phyloP scores from a whole-genome alignment of 2,329 filamentous ascomycete species.

The Zymoseptoria pseudotritici region DNA sequence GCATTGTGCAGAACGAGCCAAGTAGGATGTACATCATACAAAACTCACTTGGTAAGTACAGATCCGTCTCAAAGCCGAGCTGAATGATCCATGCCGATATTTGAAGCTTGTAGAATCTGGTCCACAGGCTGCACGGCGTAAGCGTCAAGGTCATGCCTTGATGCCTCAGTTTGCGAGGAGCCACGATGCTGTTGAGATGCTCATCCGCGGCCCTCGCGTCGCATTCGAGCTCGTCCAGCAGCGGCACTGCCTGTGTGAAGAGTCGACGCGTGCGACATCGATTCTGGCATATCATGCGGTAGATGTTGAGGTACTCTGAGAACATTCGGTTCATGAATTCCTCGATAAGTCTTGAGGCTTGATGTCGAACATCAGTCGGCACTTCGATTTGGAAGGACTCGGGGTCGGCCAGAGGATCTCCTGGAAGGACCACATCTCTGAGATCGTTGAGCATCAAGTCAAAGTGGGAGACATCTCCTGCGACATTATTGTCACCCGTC shows the following conservation, averaged over 20 bases:
- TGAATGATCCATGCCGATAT: conserved; percentile 83
- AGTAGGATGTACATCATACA: conserved; percentile 73
- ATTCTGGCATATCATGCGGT: conserved; percentile 82
- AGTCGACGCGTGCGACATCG: conserved; percentile 80
- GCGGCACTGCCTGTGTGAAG: conserved; percentile 73
- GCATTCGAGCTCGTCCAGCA: conserved; percentile 76
- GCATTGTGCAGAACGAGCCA: not conserved
- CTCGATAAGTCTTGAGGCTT: conserved; percentile 68
- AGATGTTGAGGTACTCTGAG: conserved; percentile 69
- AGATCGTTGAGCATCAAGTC: conserved; percentile 75
- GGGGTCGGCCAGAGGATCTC: conserved; percentile 62
- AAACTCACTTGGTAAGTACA: conserved; percentile 81
- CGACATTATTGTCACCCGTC: conserved; percentile 65
- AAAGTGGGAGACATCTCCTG: conserved; percentile 58
- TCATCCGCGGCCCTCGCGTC: conserved; percentile 47
- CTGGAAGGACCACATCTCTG: conserved; percentile 66
- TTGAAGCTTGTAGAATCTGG: conserved; percentile 80
- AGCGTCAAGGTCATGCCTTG: conserved; percentile 33
- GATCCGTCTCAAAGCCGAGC: conserved; percentile 85
- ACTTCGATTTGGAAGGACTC: conserved; percentile 70
- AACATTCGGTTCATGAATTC: conserved; percentile 49
- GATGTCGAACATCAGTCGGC: conserved; percentile 64
- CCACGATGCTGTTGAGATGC: conserved; percentile 7
- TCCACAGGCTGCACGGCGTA: conserved; percentile 78
- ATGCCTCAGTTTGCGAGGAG: not conserved